Evolutionary conservation across 139 green algal species (phyloP), one percentile per base, ranked within the genome.

Genomic region (Deuterostichococcus epilithicus): DNA sequence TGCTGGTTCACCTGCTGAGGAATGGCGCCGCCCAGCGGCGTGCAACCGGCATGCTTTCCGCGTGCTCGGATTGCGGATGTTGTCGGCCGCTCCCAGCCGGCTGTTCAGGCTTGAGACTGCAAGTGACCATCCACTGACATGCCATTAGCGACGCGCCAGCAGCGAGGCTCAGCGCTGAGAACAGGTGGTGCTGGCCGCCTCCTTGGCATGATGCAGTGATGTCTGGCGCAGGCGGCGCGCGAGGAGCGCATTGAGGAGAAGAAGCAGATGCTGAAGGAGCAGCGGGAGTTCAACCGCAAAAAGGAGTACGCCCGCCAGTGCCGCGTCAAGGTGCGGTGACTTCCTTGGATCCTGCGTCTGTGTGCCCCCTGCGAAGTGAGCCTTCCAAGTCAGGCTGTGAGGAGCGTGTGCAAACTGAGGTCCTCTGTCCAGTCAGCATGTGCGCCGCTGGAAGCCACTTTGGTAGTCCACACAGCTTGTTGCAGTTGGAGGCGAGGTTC

Each of bases 221-320:
- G 28, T 25, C 33, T 67, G 39, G 13, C 44, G 33, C 69, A 75
- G 69, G 69, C 42, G 20, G 69, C 45, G 1, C 47, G 70, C 30
- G 84, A 89, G 73, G 72, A 89, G 47, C 73, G 75, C 63, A 73
- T 92, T 39, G 88, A 77, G 33, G 88, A 89, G 87, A 78, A 83
- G 34, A 74, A 78, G 18, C 74, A 80, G 63, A 73, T 88, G 67
- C 74, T 75, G 28, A 78, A 81, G 39, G 37, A 63, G 36, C 89
- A 97, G 83, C 87, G 91, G n/a, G 84, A 94, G 74, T 72, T 92
- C 18, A 71, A 78, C 26, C 89, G 94, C 35, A 87, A 88, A 37
- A 85, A 86, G 65, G 92, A 92, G 75, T 98, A 92, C 73, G 89
- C 96, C 52, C 78, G 83, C 33, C 86, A 88, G 20, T 91, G 90